Evolutionary conservation across 2,329 filamentous ascomycete genomes (phyloP), one percentile per base, ranked within the genome.

Genomic region (Exophiala viscosa): DNA sequence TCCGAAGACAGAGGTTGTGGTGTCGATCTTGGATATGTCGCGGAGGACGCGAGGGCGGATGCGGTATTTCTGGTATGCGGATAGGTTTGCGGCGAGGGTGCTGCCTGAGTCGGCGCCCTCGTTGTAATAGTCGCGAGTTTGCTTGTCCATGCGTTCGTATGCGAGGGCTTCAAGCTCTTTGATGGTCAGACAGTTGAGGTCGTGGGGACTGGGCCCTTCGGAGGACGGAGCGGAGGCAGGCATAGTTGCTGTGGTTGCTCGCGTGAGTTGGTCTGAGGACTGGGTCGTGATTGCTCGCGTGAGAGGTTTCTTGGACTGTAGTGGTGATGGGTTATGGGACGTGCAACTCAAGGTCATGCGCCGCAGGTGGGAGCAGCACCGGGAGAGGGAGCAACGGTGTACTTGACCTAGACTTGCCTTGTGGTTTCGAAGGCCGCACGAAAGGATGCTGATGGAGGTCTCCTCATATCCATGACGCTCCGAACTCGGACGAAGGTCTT

Each of bases 71-170:
- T n/a, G 32, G 39, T 54, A 61, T 20, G 59, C 59, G 3, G 49
- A 54, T 40, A 47, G 53, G 54, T 65, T 64, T 43, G 64, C 62
- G n/a, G 48, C 34, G 2, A 60, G 58, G 10, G 63, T 64, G 14
- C 51, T 59, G 31, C 60, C 60, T 60, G 34, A 77, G 64, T 35
- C 66, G 11, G 76, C 76, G 10, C 77, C 77, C 54, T 76, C 77
- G 58, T 80, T 79, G 64, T 75, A 80, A 65, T 79, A 80, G 52
- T 78, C 76, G 7, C 58, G 52, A 7, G 60, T 62, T 44, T 62
- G 58, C 44, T 60, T 62, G 49, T 62, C 60, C 62, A 65, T 65
- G 41, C 61, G 59, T 11, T 62, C 59, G 15, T 66, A 62, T n/a
- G 71, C 69, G 55, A 69, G 67, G 23, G 56, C 43, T 54, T 72